phyloP scores from a whole-genome alignment of 208 protist species.

The Acanthamoeba comandoni region DNA sequence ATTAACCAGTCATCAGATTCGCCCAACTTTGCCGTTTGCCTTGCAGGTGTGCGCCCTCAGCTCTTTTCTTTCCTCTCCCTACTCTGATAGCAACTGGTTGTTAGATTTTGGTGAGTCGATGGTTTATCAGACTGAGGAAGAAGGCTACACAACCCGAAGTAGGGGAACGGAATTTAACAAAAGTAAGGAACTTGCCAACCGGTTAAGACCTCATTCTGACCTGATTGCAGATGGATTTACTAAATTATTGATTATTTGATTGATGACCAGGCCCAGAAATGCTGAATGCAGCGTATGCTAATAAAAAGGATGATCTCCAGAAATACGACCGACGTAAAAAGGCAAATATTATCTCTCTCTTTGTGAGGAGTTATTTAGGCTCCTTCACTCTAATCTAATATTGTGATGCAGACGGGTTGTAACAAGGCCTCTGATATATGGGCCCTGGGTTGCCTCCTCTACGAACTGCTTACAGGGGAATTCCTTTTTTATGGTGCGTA shows the following conservation, averaged over 20 bases:
- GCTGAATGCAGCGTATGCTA: constrained; percentile 86
- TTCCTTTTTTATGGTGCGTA: constrained; percentile 86
- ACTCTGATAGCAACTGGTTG: constrained; percentile 11
- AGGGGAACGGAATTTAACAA: constrained; percentile 90
- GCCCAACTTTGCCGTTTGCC: constrained; percentile 81
- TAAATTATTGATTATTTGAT: not conserved
- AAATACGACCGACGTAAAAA: constrained; percentile 71
- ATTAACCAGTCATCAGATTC: constrained; percentile 31
- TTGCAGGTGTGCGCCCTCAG: constrained; percentile 63
- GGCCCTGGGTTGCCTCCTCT: constrained; percentile 89
- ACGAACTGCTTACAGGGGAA: constrained; percentile 88
- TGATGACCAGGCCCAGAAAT: constrained; percentile 79
- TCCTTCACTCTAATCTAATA: not conserved
- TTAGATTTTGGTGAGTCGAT: constrained; percentile 89
- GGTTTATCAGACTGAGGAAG: constrained; percentile 84
- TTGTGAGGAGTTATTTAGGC: not conserved
- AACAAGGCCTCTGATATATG: constrained; percentile 87
- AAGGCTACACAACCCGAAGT: constrained; percentile 86
- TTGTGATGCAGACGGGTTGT: constrained; percentile 30
- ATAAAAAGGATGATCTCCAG: constrained; percentile 79
- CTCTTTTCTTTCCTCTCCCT: constrained; percentile 3
- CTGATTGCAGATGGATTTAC: not conserved
- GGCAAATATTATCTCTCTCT: not conserved
- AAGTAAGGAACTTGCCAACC: constrained; percentile 75
- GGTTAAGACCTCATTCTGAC: too few species aligned